These are phyloP conservation scores for Malus sylvestris DNA, from an alignment of 306 rosid species.

Conservation along the genomic window DNA sequence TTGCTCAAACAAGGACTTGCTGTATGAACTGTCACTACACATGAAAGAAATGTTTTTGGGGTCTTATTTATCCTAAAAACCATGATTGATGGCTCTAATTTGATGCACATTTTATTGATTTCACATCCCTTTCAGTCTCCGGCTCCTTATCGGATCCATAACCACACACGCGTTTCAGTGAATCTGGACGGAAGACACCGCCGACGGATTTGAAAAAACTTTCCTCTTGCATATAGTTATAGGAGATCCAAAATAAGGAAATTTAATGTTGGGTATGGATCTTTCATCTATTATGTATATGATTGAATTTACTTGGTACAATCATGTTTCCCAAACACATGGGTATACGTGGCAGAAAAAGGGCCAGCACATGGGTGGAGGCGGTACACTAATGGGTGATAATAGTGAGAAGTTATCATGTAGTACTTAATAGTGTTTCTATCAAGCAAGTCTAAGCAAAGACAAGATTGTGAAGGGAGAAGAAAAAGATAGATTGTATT, in stretches of 20 bases:
- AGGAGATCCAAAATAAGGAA: neutral
- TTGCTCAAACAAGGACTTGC: constrained; percentile 6
- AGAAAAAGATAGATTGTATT: constrained; percentile 4
- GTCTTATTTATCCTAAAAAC: neutral
- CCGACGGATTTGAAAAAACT: neutral
- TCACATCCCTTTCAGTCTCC: neutral
- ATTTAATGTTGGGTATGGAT: neutral
- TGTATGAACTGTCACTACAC: constrained; percentile 13
- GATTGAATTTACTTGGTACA: neutral
- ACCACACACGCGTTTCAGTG: constrained; percentile 42
- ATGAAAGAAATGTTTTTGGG: neutral
- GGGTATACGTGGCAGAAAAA: neutral
- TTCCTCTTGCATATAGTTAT: neutral
- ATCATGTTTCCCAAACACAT: neutral
- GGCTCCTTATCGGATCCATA: constrained; percentile 7
- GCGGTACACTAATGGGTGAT: neutral
- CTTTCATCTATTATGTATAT: neutral
- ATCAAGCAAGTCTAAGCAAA: neutral
- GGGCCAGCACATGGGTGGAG: neutral
- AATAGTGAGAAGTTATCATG: neutral
- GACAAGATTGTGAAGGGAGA: constrained; percentile 12
- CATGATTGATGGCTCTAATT: neutral
- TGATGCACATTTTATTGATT: neutral
- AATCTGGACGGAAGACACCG: neutral
- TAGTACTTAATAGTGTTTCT: neutral